phyloP scores from a whole-genome alignment of 1,284 basidiomycete genomes.

The Singerocomus inundabilis region DNA sequence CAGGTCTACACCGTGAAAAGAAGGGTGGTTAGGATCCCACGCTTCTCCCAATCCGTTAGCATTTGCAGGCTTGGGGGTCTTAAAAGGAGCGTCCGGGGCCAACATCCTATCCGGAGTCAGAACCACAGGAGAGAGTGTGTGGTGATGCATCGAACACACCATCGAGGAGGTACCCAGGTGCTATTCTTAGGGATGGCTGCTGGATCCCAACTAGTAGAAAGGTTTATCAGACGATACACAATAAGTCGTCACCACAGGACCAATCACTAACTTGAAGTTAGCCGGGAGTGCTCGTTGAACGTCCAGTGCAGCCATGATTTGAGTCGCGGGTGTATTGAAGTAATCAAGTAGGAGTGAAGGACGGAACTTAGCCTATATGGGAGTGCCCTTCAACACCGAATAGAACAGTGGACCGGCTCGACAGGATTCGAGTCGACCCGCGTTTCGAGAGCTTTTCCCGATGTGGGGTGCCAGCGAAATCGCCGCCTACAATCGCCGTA shows the following conservation, averaged over 20 bases:
- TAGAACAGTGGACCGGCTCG: neutral
- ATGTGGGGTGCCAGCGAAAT: neutral
- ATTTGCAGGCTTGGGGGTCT: neutral
- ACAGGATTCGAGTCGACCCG: too few species aligned
- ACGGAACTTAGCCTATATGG: neutral
- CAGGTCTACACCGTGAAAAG: conserved; percentile 26
- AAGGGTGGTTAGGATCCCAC: conserved; percentile 22
- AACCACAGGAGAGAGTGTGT: neutral
- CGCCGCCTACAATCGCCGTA: too few species aligned
- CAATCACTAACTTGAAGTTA: conserved; percentile 18
- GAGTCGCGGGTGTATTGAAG: neutral
- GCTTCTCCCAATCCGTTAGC: conserved; percentile 28
- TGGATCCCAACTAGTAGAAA: conserved; percentile 25
- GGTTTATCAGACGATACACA: conserved; percentile 2
- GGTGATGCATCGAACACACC: conserved; percentile 6
- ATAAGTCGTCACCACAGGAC: neutral
- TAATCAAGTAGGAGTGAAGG: neutral
- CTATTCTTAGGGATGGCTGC: conserved; percentile 21
- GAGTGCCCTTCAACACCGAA: neutral
- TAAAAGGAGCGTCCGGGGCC: conserved; percentile 5
- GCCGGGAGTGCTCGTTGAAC: conserved; percentile 17
- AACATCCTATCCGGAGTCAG: conserved; percentile 20
- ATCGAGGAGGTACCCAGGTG: conserved; percentile 28
- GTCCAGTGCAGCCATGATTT: conserved; percentile 22
- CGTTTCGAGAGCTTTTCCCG: neutral